Percentiles rank a stretch among this genome's conserved stretches.
Conservation (phyloP, 2,329 filamentous ascomycete species). For the Dactylellina cionopaga region DNA sequence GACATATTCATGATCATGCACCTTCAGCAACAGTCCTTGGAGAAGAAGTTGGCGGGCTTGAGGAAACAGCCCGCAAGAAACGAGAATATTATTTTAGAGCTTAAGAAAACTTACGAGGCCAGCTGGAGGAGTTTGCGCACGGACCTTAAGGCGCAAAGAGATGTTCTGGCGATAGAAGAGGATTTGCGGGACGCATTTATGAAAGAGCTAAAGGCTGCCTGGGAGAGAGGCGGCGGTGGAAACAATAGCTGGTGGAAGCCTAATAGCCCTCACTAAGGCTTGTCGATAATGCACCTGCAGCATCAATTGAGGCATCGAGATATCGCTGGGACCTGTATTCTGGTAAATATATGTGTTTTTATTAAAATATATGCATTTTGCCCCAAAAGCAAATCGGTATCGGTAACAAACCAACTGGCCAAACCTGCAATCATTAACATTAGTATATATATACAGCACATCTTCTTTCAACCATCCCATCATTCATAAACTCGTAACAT, state of each 20-base stretch:
- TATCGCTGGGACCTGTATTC: too few relatives aligned
- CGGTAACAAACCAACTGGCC: neutral
- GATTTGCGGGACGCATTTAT: constrained; percentile 27
- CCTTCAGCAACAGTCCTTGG: constrained; percentile 10
- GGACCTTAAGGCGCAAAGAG: constrained; percentile 36
- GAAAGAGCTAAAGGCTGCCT: constrained; percentile 27
- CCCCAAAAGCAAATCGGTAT: neutral
- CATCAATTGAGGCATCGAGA: too few relatives aligned
- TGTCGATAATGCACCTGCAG: too few relatives aligned
- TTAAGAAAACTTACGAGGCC: constrained; percentile 32
- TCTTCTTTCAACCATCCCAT: neutral
- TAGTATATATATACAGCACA: constrained; percentile 30
- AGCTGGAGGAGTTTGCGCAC: constrained; percentile 35
- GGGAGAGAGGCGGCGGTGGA: neutral
- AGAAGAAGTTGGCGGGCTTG: constrained; percentile 11
- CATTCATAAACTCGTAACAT: constrained; percentile 8
- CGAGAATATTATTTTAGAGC: constrained; percentile 13
- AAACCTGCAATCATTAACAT: constrained; percentile 26
- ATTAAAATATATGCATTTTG: neutral
- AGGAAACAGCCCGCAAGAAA: constrained; percentile 20
- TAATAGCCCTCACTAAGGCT: neutral
- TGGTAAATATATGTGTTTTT: too few relatives aligned
- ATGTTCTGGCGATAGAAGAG: constrained; percentile 39
- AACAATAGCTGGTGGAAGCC: constrained; percentile 31
- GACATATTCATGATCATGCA: constrained; percentile 28